Evolutionary conservation across 257 asterid genomes (phyloP), one percentile per base, ranked within the genome.

Genomic region (Fraxinus pennsylvanica): DNA sequence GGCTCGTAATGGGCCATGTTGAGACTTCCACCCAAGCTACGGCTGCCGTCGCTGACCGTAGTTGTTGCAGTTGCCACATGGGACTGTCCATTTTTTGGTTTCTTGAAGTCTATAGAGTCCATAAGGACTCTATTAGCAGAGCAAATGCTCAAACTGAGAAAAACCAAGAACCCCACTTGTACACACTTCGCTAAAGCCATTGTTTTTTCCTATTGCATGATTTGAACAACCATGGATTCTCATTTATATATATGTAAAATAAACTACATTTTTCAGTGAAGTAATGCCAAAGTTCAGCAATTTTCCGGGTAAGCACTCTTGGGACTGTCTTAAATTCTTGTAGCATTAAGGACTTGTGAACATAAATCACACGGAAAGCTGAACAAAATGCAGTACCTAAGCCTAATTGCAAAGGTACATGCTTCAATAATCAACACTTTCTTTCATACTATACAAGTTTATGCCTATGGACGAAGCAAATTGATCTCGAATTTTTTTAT

Each of bases 101-200:
- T 14, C 54, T 47, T 14, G 54, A 47, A 47, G 54, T 73, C 10
- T 2, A 4, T 1, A 9, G 80, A 35, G 25, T 61, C 79, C 19
- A 39, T 22, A 32, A 79, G 76, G 69, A 67, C 67, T 65, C 84
- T 81, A 12, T 35, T 79, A 73, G 82, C 78, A 36, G 76, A 79
- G 68, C 80, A 35, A 33, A 74, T 30, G 25, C 67, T 27, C 29
- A 75, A 41, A 75, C 75, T 71, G 25, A 73, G 1, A 0, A 77
- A 74, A 9, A 83, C 17, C 14, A 70, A 32, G 38, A 81, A 59
- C 9, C 66, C 57, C 43, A 72, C 9, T 9, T 14, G 35, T 10
- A 73, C 14, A 82, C 30, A 72, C 30, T 29, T 25, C 25, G 21
- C 32, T 29, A 76, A 78, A 73, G 78, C 79, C 83, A 79, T 82